These are phyloP conservation scores for Candida odintsovae DNA, from an alignment of 805 yeast genomes.

Conservation along the genomic window DNA sequence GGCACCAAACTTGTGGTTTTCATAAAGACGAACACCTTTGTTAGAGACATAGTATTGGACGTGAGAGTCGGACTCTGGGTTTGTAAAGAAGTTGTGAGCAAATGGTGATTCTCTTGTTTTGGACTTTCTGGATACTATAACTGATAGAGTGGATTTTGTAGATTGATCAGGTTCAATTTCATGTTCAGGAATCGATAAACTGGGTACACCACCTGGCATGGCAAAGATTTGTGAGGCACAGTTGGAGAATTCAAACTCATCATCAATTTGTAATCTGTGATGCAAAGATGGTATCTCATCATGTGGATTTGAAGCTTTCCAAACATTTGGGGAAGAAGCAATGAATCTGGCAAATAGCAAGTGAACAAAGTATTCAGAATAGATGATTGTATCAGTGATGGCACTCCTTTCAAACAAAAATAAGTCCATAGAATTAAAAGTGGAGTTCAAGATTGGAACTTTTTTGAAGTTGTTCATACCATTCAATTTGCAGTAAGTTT, in stretches of 20 bases:
- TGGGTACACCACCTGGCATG: not conserved
- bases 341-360: constrained; percentile 56
- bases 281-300: constrained; percentile 40
- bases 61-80: constrained; percentile 83
- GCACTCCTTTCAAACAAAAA: constrained; percentile 62
- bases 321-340: constrained; percentile 65
- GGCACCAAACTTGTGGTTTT: constrained; percentile 32
- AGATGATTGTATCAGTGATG: constrained; percentile 49
- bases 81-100: constrained; percentile 71
- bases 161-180: not conserved
- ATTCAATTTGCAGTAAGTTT: constrained; percentile 48
- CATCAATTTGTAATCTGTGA: constrained; percentile 27
- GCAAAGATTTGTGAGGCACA: constrained; percentile 9
- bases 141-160: not conserved
- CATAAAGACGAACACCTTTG: constrained; percentile 58
- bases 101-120: constrained; percentile 49
- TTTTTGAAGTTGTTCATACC: constrained; percentile 39
- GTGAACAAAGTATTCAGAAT: constrained; percentile 59
- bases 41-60: constrained; percentile 69
- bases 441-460: constrained; percentile 47
- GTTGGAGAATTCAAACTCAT: constrained; percentile 30
- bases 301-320: constrained; percentile 52
- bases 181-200: not conserved
- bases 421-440: constrained; percentile 66
- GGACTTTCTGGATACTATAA: constrained; percentile 1